Conservation (phyloP, 176 grass and related monocot genomes). For the Juncus effusus region DNA sequence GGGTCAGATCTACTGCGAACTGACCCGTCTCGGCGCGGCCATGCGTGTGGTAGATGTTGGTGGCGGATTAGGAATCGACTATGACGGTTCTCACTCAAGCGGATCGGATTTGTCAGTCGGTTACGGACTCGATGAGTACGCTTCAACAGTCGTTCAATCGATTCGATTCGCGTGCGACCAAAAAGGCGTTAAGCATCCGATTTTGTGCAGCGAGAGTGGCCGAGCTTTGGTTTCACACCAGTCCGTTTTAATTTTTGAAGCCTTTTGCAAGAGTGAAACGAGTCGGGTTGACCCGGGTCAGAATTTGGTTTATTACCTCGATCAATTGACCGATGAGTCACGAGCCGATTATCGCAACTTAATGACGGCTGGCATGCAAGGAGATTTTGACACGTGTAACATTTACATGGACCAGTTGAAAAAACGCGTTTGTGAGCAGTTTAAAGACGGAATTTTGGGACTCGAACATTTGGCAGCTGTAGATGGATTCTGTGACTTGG, state of each 20-base stretch:
- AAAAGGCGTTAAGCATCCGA: slow-evolving; percentile 58
- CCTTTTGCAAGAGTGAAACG: slow-evolving; percentile 45
- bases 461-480: slow-evolving; percentile 84
- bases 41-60: slow-evolving; percentile 85
- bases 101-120: slow-evolving; percentile 84
- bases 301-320: slow-evolving; percentile 38
- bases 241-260: slow-evolving; percentile 85
- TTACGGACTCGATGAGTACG: slow-evolving; percentile 84
- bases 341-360: slow-evolving; percentile 72
- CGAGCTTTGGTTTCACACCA: slow-evolving; percentile 95
- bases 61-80: slow-evolving; percentile 85
- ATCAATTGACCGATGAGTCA: slow-evolving; percentile 71
- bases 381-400: slow-evolving; percentile 61
- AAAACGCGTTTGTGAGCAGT: slow-evolving; percentile 62
- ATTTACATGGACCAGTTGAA: slow-evolving; percentile 83
- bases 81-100: slow-evolving; percentile 70
- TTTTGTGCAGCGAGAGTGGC: slow-evolving; percentile 92
- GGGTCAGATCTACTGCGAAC: slow-evolving; percentile 87
- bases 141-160: slow-evolving; percentile 54
- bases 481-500: slow-evolving; percentile 69
- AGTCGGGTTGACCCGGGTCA: slow-evolving; percentile 28
- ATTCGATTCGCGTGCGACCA: slow-evolving; percentile 70
- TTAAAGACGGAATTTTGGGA: slow-evolving; percentile 69
- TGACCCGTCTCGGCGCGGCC: slow-evolving; percentile 63
- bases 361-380: slow-evolving; percentile 57